Percentiles rank a stretch among this genome's conserved stretches.
Evolutionary conservation across 2,329 filamentous ascomycete genomes (phyloP).

Genomic region (Cercospora sp.): DNA sequence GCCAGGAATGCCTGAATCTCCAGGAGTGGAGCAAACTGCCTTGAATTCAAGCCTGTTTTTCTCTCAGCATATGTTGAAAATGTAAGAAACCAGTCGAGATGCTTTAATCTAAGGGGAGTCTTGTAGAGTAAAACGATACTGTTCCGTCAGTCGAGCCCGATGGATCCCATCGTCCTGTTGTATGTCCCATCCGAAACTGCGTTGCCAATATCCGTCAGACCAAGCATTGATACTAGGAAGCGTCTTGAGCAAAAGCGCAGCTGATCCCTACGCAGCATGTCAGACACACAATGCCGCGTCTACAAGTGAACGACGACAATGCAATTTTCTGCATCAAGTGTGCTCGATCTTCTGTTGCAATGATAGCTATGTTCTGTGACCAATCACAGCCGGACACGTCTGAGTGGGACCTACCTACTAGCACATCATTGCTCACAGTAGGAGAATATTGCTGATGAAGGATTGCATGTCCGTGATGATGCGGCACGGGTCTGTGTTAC

Average conservation of each 20-base stretch:
- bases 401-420: neutral
- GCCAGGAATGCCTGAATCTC: neutral
- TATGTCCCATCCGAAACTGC: neutral
- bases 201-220: neutral
- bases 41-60: neutral
- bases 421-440: neutral
- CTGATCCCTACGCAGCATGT: too few species aligned
- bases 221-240: neutral
- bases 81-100: neutral
- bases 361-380: conserved; percentile 1
- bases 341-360: neutral
- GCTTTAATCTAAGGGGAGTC: neutral
- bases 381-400: conserved; percentile 19
- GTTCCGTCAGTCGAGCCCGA: neutral
- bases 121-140: neutral
- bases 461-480: neutral
- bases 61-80: neutral
- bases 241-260: neutral
- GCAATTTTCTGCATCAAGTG: too few species aligned
- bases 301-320: neutral
- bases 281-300: neutral
- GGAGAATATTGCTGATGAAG: neutral
- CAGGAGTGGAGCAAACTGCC: neutral
- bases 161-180: neutral
- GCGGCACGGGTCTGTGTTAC: neutral